Evolutionary conservation across 140 eudicot species (phyloP).

Genomic region (Oenanthe javanica): DNA sequence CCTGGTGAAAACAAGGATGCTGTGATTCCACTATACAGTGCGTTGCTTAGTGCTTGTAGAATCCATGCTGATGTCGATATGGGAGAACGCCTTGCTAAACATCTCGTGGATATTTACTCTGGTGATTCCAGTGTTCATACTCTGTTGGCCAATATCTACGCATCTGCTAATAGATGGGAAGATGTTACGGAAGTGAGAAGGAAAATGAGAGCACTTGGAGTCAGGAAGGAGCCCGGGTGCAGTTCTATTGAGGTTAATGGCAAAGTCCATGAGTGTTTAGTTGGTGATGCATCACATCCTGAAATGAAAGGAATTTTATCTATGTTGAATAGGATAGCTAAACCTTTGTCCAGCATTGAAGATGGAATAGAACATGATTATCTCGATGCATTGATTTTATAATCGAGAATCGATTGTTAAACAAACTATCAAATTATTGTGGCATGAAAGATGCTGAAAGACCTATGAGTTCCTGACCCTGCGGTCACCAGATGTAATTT

Average conservation of each 20-base stretch:
- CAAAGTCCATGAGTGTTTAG: slow-evolving; percentile 37
- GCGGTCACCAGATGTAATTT: background rate
- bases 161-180: slow-evolving; percentile 17
- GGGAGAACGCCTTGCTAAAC: slow-evolving; percentile 31
- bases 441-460: background rate
- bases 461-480: background rate
- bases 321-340: background rate
- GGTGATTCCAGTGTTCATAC: slow-evolving; percentile 1
- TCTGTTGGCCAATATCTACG: slow-evolving; percentile 4
- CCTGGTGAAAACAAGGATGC: background rate
- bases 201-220: slow-evolving; percentile 40
- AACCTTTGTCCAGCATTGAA: background rate
- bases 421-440: background rate
- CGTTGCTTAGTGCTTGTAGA: slow-evolving; percentile 9
- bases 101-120: slow-evolving; percentile 14
- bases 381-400: background rate
- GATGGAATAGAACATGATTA: slow-evolving; percentile 2
- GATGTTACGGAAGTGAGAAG: slow-evolving; percentile 28
- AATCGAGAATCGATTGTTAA: background rate
- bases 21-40: slow-evolving; percentile 2
- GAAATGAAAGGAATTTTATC: background rate
- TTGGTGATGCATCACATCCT: slow-evolving; percentile 7
- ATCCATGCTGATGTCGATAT: slow-evolving; percentile 26
- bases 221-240: slow-evolving; percentile 44
- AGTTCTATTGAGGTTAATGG: slow-evolving; percentile 53